phyloP scores from a whole-genome alignment of 2,329 filamentous ascomycete species.

The Fonsecaea pugnacius region DNA sequence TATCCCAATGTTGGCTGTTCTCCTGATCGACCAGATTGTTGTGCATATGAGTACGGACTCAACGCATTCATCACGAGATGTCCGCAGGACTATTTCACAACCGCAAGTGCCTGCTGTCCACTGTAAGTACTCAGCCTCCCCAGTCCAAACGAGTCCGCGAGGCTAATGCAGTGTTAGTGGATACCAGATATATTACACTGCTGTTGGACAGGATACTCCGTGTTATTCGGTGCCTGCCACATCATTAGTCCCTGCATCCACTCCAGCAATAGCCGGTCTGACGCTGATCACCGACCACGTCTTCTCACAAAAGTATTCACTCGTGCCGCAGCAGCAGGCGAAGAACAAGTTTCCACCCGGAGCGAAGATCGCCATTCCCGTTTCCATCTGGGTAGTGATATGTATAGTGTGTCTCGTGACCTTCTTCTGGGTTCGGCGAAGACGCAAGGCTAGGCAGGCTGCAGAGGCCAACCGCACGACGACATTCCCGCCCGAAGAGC shows the following conservation, averaged over 20 bases:
- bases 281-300: conserved; percentile 37
- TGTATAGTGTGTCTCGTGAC: conserved; percentile 18
- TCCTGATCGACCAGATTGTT: conserved; percentile 32
- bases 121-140: conserved; percentile 27
- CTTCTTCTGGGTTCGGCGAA: conserved; percentile 22
- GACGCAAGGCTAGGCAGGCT: conserved; percentile 25
- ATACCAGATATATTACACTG: conserved; percentile 37
- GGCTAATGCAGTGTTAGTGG: conserved; percentile 33
- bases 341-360: conserved; percentile 27
- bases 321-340: conserved; percentile 16
- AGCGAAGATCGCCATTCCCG: conserved; percentile 34
- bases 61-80: conserved; percentile 35
- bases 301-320: conserved; percentile 34
- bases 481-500: conserved; percentile 36
- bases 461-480: conserved; percentile 25
- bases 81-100: conserved; percentile 38
- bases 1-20: conserved; percentile 38
- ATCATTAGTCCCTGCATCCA: conserved; percentile 34
- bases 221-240: conserved; percentile 35
- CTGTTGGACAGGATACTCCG: conserved; percentile 35
- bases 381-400: conserved; percentile 27
- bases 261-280: conserved; percentile 32
- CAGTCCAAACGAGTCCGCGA: not conserved
- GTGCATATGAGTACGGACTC: conserved; percentile 31
- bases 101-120: conserved; percentile 37